Conservation (phyloP, 768 basidiomycete species). For the Kockovaella imperatae region DNA sequence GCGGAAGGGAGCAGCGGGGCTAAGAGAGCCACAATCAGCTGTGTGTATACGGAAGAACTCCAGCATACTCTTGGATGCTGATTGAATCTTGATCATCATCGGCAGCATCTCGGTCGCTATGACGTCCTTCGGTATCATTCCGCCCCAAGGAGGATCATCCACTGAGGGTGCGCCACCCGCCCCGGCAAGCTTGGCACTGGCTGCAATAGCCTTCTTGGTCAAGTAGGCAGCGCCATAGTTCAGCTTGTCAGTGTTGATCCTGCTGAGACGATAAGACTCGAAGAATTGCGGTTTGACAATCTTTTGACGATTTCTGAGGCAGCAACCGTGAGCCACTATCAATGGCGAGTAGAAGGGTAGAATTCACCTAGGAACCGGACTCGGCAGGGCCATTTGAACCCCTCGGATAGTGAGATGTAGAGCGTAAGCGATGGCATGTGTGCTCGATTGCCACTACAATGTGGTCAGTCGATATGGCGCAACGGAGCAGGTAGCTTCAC, state of each 20-base stretch:
- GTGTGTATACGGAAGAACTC: neutral
- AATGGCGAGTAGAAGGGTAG: neutral
- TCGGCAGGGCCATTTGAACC: constrained; percentile 75
- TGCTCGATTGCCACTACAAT: constrained; percentile 40
- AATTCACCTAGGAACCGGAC: constrained; percentile 63
- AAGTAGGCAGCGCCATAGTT: constrained; percentile 25
- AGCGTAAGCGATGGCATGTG: constrained; percentile 52
- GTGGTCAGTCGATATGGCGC: neutral
- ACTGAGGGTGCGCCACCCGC: neutral
- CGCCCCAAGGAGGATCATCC: constrained; percentile 22
- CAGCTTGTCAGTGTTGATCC: constrained; percentile 22
- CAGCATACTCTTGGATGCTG: neutral
- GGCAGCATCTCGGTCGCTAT: constrained; percentile 36
- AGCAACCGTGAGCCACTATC: neutral
- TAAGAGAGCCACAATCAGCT: constrained; percentile 3
- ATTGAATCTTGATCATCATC: constrained; percentile 32
- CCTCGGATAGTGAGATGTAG: constrained; percentile 78
- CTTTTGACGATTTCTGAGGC: constrained; percentile 53
- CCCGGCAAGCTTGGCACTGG: constrained; percentile 9
- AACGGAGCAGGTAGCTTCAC: constrained; percentile 17
- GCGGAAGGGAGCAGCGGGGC: constrained; percentile 23
- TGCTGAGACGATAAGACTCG: constrained; percentile 20
- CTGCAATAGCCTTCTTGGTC: constrained; percentile 18
- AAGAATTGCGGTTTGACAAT: constrained; percentile 79
- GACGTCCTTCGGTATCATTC: constrained; percentile 18